These are phyloP conservation scores for Saccharomyces pastorianus DNA, from an alignment of 1,139 yeast species.

Conservation along the genomic window DNA sequence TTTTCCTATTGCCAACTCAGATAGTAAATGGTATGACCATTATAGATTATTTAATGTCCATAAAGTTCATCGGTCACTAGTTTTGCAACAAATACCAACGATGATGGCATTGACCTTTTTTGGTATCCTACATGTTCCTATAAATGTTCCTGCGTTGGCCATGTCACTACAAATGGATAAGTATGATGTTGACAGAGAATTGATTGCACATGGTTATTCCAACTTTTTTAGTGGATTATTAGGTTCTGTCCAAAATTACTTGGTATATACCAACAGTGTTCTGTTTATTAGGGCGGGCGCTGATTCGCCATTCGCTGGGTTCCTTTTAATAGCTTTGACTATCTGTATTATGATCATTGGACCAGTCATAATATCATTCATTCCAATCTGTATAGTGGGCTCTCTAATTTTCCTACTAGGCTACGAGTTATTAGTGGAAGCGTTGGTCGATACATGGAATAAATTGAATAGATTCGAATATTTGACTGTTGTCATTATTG, in stretches of 20 bases:
- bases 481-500: conserved; percentile 72
- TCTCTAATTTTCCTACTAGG: conserved; percentile 84
- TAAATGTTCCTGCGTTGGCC: conserved; percentile 93
- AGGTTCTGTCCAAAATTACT: conserved; percentile 88
- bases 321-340: conserved; percentile 77
- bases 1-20: conserved; percentile 47
- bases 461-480: conserved; percentile 72
- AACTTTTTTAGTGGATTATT: conserved; percentile 73
- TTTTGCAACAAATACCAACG: conserved; percentile 69
- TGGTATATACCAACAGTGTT: conserved; percentile 90
- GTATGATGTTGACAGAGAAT: conserved; percentile 83
- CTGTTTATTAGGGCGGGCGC: conserved; percentile 92
- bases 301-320: conserved; percentile 79
- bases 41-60: conserved; percentile 64
- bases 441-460: conserved; percentile 77
- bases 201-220: conserved; percentile 93
- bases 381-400: conserved; percentile 94
- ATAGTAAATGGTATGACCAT: conserved; percentile 84
- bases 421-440: conserved; percentile 79
- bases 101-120: conserved; percentile 94
- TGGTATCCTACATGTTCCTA: conserved; percentile 93
- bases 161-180: conserved; percentile 77
- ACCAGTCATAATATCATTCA: conserved; percentile 85
- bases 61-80: conserved; percentile 64
- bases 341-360: conserved; percentile 76